Percentiles rank a stretch among this genome's conserved stretches.
Evolutionary conservation across 306 rosid species (phyloP).

Genomic region (Notholithocarpus densiflorus): DNA sequence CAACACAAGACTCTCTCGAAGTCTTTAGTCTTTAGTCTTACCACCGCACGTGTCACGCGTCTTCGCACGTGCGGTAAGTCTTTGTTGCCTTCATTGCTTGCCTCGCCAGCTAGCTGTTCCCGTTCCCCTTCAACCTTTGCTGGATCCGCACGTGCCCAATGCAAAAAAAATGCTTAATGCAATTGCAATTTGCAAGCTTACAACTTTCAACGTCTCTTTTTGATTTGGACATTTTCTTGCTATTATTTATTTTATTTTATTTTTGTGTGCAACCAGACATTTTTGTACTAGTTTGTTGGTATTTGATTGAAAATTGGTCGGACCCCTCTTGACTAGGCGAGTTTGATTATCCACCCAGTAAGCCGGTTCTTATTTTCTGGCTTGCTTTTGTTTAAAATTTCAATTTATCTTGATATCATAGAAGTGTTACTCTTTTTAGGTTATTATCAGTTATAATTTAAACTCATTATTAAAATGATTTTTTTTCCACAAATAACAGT

Average conservation of each 20-base stretch:
- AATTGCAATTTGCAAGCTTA: no score
- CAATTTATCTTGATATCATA: no score
- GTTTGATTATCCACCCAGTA: not conserved
- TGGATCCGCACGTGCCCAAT: slow-evolving; percentile 33
- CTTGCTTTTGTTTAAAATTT: not conserved
- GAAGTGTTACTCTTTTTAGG: not conserved
- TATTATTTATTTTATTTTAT: not conserved
- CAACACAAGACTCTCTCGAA: not conserved
- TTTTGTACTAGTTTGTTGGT: no score
- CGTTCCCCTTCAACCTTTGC: slow-evolving; percentile 9
- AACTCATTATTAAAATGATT: no score
- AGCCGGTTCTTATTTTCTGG: not conserved
- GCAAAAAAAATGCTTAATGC: no score
- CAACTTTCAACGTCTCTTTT: not conserved
- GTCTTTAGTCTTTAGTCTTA: no score
- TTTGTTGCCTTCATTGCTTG: slow-evolving; percentile 1
- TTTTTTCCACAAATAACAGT: no score
- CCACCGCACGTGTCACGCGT: not conserved
- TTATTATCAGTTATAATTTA: rapidly evolving
- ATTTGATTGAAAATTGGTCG: no score
- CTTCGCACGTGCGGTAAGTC: slow-evolving; percentile 44
- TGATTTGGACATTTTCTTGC: not conserved
- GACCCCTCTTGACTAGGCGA: not conserved
- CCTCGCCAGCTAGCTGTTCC: slow-evolving; percentile 15
- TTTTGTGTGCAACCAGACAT: no score